phyloP scores from a whole-genome alignment of 75 land plant genomes.

The Sequoia sempervirens region DNA sequence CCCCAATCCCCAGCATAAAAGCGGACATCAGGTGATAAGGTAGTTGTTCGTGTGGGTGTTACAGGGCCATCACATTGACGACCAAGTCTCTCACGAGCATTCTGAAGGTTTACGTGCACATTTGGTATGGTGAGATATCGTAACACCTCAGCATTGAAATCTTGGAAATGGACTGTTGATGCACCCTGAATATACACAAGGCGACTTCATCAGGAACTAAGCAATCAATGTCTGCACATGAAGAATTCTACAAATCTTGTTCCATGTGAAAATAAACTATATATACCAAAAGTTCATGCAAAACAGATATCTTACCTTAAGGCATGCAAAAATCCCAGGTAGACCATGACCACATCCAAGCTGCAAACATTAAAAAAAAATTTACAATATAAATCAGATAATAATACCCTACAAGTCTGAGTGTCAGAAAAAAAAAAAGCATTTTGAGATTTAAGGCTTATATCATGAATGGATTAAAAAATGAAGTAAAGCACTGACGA shows the following conservation, averaged over 20 bases:
- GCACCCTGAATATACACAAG: conserved; percentile 51
- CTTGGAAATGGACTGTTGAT: conserved; percentile 72
- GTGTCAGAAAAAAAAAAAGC: neutral
- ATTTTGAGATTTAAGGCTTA: neutral
- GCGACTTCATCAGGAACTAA: neutral
- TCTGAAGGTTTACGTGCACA: conserved; percentile 68
- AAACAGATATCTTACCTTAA: conserved; percentile 45
- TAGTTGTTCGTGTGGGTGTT: conserved; percentile 53
- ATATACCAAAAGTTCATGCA: neutral
- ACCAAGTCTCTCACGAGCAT: conserved; percentile 57
- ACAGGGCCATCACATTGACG: conserved; percentile 57
- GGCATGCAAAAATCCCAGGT: conserved; percentile 77
- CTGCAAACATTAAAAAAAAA: conserved; percentile 28
- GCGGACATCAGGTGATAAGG: conserved; percentile 51
- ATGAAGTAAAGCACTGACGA: neutral
- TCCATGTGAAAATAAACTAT: neutral
- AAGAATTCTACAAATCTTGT: neutral
- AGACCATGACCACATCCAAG: conserved; percentile 73
- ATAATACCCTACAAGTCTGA: neutral
- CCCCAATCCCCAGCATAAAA: conserved; percentile 83
- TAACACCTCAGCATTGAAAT: conserved; percentile 62
- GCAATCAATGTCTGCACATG: neutral
- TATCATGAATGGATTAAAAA: neutral
- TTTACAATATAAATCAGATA: neutral
- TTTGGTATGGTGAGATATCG: conserved; percentile 71